Evolutionary conservation across 768 basidiomycete genomes (phyloP).

Genomic region (Boletus rex-veris): DNA sequence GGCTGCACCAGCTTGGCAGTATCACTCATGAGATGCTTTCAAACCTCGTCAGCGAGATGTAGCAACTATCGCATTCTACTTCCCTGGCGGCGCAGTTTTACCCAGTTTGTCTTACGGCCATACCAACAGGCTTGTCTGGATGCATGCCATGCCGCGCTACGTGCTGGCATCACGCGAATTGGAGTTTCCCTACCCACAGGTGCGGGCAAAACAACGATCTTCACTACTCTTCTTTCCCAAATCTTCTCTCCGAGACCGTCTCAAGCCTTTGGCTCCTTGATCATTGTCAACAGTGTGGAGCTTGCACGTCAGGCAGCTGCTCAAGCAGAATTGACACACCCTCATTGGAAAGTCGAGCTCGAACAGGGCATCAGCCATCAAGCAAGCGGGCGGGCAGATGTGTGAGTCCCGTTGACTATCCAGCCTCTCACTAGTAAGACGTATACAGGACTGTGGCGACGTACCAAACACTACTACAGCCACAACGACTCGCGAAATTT

Average conservation of each 20-base stretch:
- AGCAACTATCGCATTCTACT: background rate
- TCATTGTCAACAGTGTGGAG: slow-evolving; percentile 88
- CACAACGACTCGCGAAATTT: slow-evolving; percentile 70
- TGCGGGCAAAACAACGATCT: slow-evolving; percentile 88
- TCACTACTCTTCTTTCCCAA: slow-evolving; percentile 74
- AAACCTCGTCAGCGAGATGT: background rate
- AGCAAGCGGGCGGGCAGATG: slow-evolving; percentile 79
- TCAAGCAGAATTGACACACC: slow-evolving; percentile 63
- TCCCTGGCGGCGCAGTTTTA: slow-evolving; percentile 5
- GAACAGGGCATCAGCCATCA: slow-evolving; percentile 79
- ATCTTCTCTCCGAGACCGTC: slow-evolving; percentile 45
- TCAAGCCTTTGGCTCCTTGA: slow-evolving; percentile 57
- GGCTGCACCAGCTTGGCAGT: no score
- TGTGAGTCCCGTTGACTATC: slow-evolving; percentile 44
- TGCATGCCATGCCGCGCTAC: slow-evolving; percentile 70
- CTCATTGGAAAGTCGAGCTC: slow-evolving; percentile 80
- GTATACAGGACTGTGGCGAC: slow-evolving; percentile 74
- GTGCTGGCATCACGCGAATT: slow-evolving; percentile 64
- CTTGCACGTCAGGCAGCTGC: slow-evolving; percentile 82
- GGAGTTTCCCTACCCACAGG: slow-evolving; percentile 86
- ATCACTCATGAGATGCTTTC: slow-evolving; percentile 11
- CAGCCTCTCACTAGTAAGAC: background rate
- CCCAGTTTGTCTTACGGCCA: slow-evolving; percentile 55
- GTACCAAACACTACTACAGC: slow-evolving; percentile 76
- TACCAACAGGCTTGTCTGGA: slow-evolving; percentile 83